These are phyloP conservation scores for Stephania japonica DNA, from an alignment of 164 flowering plant genomes.

Conservation along the genomic window DNA sequence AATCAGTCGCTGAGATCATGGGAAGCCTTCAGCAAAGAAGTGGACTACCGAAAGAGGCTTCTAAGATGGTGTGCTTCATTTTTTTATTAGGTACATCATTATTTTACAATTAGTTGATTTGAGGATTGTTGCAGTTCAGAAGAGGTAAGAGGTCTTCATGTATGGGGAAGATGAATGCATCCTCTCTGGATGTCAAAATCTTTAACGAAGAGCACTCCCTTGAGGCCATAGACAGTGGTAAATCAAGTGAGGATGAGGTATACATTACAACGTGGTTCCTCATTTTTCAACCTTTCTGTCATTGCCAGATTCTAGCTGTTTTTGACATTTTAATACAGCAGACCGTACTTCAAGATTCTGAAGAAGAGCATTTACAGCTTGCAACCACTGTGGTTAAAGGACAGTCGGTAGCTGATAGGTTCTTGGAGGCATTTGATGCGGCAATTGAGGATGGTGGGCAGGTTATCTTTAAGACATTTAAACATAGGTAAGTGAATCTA, in stretches of 20 bases:
- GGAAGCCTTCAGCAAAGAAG: slow-evolving; percentile 41
- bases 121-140: slow-evolving; percentile 27
- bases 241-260: slow-evolving; percentile 67
- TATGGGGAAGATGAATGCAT: slow-evolving; percentile 25
- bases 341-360: slow-evolving; percentile 25
- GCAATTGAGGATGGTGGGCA: slow-evolving; percentile 26
- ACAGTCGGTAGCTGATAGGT: slow-evolving; percentile 52
- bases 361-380: slow-evolving; percentile 20
- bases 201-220: slow-evolving; percentile 37
- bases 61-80: slow-evolving; percentile 31
- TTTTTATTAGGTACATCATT: slow-evolving; percentile 1
- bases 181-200: slow-evolving; percentile 26
- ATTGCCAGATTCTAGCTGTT: background rate
- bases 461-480: slow-evolving; percentile 22
- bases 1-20: slow-evolving; percentile 50
- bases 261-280: slow-evolving; percentile 5
- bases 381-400: slow-evolving; percentile 22
- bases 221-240: slow-evolving; percentile 36
- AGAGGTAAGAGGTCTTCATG: slow-evolving; percentile 24
- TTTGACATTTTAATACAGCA: background rate
- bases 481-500: slow-evolving; percentile 36
- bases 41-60: slow-evolving; percentile 20
- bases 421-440: slow-evolving; percentile 59
- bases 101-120: slow-evolving; percentile 2
- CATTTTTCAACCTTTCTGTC: background rate